Evolutionary conservation across 306 rosid species (phyloP), one percentile per base, ranked within the genome.

Genomic region (Canavalia ensiformis): DNA sequence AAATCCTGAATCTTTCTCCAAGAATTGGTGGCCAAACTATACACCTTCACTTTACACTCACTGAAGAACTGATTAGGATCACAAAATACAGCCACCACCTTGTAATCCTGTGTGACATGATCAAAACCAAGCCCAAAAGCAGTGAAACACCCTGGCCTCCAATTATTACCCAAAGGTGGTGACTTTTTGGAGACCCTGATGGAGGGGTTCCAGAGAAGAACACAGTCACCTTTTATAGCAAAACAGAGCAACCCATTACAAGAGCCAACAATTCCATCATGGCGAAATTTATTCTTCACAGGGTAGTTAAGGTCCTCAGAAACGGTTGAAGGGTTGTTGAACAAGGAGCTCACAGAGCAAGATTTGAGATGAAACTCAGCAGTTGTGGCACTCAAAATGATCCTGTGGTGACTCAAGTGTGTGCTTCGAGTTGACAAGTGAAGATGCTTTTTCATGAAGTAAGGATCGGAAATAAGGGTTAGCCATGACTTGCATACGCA

Each of bases 71-170:
- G 80, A 44, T 77, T 76, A 57, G 90, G 88, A 37, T 84, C 90
- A 70, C 83, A 74, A 63, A 87, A 84, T 60, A 87, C 88, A 74
- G 88, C 88, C 55, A 87, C 86, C 63, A 87, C 90, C 30, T 87
- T 87, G 62, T 78, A 87, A 78, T 87, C 90, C 11, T 82, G 81
- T 49, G 3, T 50, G 25, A 78, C 64, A 82, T 74, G 88, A 82
- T 87, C 90, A 64, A 81, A 87, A 8, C 90, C 90, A 34, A 87
- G 88, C 6, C 90, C 90, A 82, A 87, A 87, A 52, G 71, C 79
- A 78, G 90, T 87, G 42, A 62, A 87, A 75, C 90, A 87, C 54
- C 88, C 86, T 0, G 88, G 86, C 56, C 88, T 84, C 90, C 90
- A 87, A 69, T 87, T 84, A 58, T 84, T 87, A 2, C 77, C 80